Conservation (phyloP, 331 rosid genomes). For the Stylosanthes scabra region DNA sequence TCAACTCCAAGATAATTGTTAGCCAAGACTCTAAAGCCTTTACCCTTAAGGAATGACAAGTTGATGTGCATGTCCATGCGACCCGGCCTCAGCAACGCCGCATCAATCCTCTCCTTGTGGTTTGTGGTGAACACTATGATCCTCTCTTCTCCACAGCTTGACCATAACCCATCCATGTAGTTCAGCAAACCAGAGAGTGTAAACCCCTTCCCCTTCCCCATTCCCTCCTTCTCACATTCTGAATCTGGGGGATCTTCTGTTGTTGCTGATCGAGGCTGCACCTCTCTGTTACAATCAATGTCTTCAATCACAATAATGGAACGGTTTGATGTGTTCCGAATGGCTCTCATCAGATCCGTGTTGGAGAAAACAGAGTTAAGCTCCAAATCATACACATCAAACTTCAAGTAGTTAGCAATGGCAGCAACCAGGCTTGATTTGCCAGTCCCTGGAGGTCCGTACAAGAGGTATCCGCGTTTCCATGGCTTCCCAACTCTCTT, state of each 20-base stretch:
- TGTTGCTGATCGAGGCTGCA: conserved; percentile 36
- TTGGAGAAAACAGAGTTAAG: conserved; percentile 37
- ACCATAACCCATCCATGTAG: conserved; percentile 69
- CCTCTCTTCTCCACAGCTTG: conserved; percentile 66
- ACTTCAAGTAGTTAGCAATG: conserved; percentile 54
- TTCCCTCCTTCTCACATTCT: background rate
- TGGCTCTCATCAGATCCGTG: conserved; percentile 31
- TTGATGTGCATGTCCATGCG: conserved; percentile 70
- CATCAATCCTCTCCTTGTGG: conserved; percentile 56
- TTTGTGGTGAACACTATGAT: conserved; percentile 67
- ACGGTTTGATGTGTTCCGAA: conserved; percentile 44
- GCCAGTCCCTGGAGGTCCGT: conserved; percentile 65
- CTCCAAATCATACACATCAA: conserved; percentile 64
- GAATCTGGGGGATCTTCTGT: background rate
- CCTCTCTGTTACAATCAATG: conserved; percentile 51
- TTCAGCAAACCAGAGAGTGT: conserved; percentile 61
- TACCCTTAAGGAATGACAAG: conserved; percentile 54
- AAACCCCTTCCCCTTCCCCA: conserved; percentile 22
- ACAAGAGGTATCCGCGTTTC: conserved; percentile 62
- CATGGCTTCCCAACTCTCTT: conserved; percentile 62
- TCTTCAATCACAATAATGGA: conserved; percentile 63
- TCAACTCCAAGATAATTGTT: conserved; percentile 51
- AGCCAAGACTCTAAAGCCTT: conserved; percentile 59
- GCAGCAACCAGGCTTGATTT: conserved; percentile 63
- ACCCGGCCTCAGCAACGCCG: conserved; percentile 66